Evolutionary conservation across 257 asterid species (phyloP).

Genomic region (Cynanchum wilfordii): DNA sequence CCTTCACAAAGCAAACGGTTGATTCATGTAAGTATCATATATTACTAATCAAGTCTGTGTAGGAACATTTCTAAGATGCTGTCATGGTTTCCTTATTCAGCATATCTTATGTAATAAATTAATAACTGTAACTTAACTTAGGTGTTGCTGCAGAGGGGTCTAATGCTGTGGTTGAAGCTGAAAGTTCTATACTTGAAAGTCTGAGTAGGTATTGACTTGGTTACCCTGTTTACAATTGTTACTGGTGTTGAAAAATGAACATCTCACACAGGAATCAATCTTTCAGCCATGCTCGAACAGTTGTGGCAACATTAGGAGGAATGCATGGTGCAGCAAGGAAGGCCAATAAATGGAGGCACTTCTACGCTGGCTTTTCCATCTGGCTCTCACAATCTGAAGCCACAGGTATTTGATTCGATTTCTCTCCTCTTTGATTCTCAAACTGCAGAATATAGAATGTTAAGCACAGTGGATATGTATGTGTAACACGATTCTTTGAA

Average conservation of each 20-base stretch:
- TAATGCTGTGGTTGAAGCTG: conserved; percentile 65
- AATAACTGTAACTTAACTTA: conserved; percentile 26
- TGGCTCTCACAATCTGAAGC: conserved; percentile 89
- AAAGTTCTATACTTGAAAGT: conserved; percentile 60
- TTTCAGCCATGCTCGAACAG: conserved; percentile 85
- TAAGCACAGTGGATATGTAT: neutral
- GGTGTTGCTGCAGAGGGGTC: conserved; percentile 63
- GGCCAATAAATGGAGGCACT: conserved; percentile 68
- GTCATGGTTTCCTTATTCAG: neutral
- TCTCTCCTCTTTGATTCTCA: neutral
- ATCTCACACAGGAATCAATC: conserved; percentile 12
- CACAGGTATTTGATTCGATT: conserved; percentile 39
- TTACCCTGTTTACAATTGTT: conserved; percentile 10
- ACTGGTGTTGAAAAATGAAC: conserved; percentile 10
- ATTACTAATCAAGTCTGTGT: neutral
- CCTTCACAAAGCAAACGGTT: conserved; percentile 53
- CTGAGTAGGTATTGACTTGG: conserved; percentile 64
- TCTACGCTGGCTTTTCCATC: conserved; percentile 76
- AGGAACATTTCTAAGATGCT: neutral
- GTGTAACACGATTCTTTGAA: too few relatives aligned
- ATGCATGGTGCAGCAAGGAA: conserved; percentile 61
- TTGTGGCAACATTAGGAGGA: conserved; percentile 86
- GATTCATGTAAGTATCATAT: conserved; percentile 61
- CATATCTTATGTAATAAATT: conserved; percentile 12
- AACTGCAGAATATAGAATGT: neutral